Evolutionary conservation across 345 rosid species (phyloP), one percentile per base, ranked within the genome.

Genomic region (Moricandia arvensis): DNA sequence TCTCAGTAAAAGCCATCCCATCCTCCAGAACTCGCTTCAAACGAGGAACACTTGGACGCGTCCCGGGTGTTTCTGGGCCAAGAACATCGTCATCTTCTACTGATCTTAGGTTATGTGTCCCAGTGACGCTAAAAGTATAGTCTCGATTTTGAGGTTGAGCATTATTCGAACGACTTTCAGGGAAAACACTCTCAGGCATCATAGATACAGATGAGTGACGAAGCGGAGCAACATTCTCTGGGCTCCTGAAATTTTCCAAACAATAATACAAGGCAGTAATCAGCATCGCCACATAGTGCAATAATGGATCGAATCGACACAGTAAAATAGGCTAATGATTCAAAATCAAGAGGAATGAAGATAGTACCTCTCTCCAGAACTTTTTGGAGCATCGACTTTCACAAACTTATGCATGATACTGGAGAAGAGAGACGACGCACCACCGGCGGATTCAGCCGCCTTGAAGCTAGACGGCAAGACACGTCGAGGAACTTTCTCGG

Each of bases 381-480:
- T 69, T 51, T 83, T 77, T 53, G 63, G 76, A 49, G 65, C 80
- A 61, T 84, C 90, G 59, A 80, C 89, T 82, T 81, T 93, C 12
- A 80, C 92, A 80, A 93, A 89, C 87, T 93, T 93, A 77, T 88
- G 97, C 94, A 88, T 82, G 47, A 93, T 93, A 74, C 85, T 88
- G 17, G 97, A 87, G 81, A 88, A 89, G 17, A 86, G 82, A 13
- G 96, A 91, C 16, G 97, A 87, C 66, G 90, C 54, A 6, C 84
- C 88, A 8, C 83, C 79, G 9, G 37, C 53, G 30, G 45, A 79
- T 41, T 75, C 85, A 63, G 76, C 73, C 18, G 45, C 35, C 43
- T 76, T 30, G 74, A 77, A 81, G 64, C 29, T 75, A 11, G 72
- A 71, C 34, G 92, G 89, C 2, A 91, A 63, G 38, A 89, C 74